Evolutionary conservation across 306 rosid species (phyloP), one percentile per base, ranked within the genome.

Genomic region (Adenanthera pavonina): DNA sequence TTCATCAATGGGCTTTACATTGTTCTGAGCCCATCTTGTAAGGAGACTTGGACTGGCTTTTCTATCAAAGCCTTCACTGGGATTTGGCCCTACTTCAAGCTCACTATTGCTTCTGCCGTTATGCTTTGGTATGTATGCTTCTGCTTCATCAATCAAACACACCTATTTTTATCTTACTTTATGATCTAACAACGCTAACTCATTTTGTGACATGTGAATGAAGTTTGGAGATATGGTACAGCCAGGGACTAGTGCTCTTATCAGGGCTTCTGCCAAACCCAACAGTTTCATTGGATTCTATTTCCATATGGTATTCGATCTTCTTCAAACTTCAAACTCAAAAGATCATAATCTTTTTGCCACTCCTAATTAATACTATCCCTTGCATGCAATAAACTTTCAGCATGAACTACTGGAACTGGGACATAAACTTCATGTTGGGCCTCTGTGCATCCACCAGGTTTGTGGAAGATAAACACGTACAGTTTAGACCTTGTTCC

Each of bases 221-320:
- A 51, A 81, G 89, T 77, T 87, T 89, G 88, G 91, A 89, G 88
- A 87, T 83, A 78, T 87, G 92, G 88, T 89, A 87, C 77, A 61
- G 67, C 67, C 89, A 87, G 70, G 87, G 84, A 38, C 83, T 89
- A 3, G 82, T 86, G 15, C 85, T 85, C 15, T 64, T 89, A 81
- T 85, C 92, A 60, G 92, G 89, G 72, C 88, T 87, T 3, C 88
- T 89, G n/a, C 13, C 92, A 38, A 74, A 87, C 73, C 84, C 91
- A 12, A 84, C 89, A 16, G 19, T 87, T 75, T 25, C 91, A 5
- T 68, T 87, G 38, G 92, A 87, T 72, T 79, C 91, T 6, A 79
- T 89, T 62, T 87, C 91, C 36, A 65, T 87, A 64, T 87, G 91
- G 90, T 89, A 85, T 16, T 5, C 2, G 9, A 9, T 10, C 36